phyloP scores from a whole-genome alignment of 176 grass and related monocot genomes.

The Luzula sylvatica region DNA sequence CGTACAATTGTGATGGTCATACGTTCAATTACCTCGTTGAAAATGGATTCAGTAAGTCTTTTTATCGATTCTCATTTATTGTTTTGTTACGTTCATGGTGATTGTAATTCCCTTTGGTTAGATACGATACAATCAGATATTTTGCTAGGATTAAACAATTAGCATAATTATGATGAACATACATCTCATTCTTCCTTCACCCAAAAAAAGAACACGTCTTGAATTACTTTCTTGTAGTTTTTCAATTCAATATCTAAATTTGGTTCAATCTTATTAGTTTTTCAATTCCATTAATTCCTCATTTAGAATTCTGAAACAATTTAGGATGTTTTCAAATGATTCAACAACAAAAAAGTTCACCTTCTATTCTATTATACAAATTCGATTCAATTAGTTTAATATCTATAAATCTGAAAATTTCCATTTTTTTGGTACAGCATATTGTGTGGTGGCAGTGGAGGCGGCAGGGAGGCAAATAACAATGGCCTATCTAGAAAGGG shows the following conservation, averaged over 20 bases:
- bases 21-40: constrained; percentile 80
- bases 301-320: neutral
- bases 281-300: neutral
- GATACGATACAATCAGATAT: neutral
- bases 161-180: neutral
- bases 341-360: neutral
- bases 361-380: neutral
- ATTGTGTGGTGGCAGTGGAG: constrained; percentile 76
- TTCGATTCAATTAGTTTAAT: neutral
- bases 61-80: neutral
- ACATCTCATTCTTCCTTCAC: neutral
- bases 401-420: neutral
- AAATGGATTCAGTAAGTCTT: constrained; percentile 51
- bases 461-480: constrained; percentile 56
- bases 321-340: neutral
- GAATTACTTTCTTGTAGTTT: neutral
- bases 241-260: no score
- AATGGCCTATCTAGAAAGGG: constrained; percentile 66
- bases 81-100: neutral
- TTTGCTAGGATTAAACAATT: neutral
- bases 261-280: no score
- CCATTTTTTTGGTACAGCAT: constrained; percentile 36
- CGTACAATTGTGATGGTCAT: constrained; percentile 65
- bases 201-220: neutral
- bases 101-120: neutral